Evolutionary conservation across 345 rosid species (phyloP), one percentile per base, ranked within the genome.

Genomic region (Lepidium africanum): DNA sequence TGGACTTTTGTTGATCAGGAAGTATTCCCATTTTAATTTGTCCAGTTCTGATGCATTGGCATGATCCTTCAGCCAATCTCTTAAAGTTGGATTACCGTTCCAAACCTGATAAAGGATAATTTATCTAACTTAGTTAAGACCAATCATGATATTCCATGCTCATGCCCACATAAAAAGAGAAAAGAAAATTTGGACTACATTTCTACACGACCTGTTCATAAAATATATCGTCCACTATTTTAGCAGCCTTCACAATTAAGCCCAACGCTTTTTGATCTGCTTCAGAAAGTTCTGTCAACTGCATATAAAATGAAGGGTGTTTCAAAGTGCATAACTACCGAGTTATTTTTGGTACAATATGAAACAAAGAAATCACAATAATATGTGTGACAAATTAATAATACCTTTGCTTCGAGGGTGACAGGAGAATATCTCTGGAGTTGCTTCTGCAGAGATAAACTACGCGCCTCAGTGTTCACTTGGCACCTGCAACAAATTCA

Each of bases 1-100:
- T 70, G 98, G 98, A 71, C 94, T 78, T 83, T 87, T 90, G 70
- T 93, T 90, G 74, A 93, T 88, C 60, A 60, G 51, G 84, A 84
- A 93, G 76, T 85, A 93, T 60, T 70, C 67, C 96, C 92, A 88
- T 69, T 93, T 93, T 33, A 85, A 55, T 60, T 76, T 77, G 70
- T 88, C 88, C 58, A 90, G 55, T 71, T 87, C 81, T 70, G 98
- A 88, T 36, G 70, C 78, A 73, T 71, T 64, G 41, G 94, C 86
- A 72, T 80, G 89, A 69, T 84, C 83, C 80, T 84, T 85, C 72
- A 88, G 84, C 96, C 92, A 93, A 69, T 83, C 90, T 76, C 91
- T 83, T 35, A 93, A 77, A 80, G 75, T 70, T 50, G 96, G 87
- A 83, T 93, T 90, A 87, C 83, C 85, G 69, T 79, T 36, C 98